Evolutionary conservation across 176 grass and related monocot genomes (phyloP).

Genomic region (Alloteropsis semialata): DNA sequence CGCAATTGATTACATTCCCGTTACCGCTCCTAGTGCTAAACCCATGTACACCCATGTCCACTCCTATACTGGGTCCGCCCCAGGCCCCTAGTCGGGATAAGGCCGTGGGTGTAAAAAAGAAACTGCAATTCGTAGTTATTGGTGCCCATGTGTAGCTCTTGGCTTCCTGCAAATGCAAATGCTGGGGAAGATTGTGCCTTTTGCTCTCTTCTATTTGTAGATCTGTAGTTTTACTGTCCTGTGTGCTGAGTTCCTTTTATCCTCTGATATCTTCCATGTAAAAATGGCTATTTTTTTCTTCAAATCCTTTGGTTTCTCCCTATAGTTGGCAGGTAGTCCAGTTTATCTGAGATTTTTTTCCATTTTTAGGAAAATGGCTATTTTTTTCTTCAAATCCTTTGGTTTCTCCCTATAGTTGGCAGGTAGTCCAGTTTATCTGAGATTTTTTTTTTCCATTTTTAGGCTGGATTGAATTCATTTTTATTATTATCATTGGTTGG

Average conservation of each 20-base stretch:
- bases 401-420: neutral
- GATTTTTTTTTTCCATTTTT: neutral
- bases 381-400: neutral
- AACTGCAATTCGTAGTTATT: constrained; percentile 22
- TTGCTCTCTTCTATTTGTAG: neutral
- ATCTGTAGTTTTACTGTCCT: constrained; percentile 8
- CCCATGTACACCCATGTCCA: too few relatives aligned
- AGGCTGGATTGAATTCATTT: neutral
- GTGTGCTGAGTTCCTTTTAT: neutral
- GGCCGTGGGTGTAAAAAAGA: neutral
- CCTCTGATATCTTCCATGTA: neutral
- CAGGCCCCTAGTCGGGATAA: neutral
- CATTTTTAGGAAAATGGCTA: too few relatives aligned
- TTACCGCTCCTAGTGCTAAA: too few relatives aligned
- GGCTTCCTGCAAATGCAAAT: constrained; percentile 29
- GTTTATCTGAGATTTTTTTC: neutral
- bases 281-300: neutral
- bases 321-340: neutral
- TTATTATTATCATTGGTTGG: neutral
- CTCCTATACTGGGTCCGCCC: too few relatives aligned
- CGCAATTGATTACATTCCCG: too few relatives aligned
- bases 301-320: neutral
- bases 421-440: neutral
- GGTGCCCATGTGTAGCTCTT: constrained; percentile 17
- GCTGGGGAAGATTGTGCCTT: neutral